phyloP scores from a whole-genome alignment of 495 filamentous ascomycete species.

The Penicillium robsamsonii region DNA sequence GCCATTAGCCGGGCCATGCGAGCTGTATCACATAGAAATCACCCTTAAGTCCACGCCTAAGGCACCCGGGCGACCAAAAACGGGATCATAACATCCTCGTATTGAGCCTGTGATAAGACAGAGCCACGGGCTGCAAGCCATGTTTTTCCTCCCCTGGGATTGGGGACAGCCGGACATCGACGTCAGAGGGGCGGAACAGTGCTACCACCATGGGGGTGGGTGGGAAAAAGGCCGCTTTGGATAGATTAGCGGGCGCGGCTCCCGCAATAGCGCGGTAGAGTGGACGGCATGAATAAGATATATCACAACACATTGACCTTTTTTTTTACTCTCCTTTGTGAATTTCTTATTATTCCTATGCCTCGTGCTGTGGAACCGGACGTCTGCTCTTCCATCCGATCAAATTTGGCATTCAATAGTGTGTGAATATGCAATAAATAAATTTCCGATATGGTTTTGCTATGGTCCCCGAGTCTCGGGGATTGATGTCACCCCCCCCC shows the following conservation, averaged over 20 bases:
- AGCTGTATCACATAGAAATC: constrained; percentile 21
- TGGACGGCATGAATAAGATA: constrained; percentile 23
- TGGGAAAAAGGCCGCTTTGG: constrained; percentile 1
- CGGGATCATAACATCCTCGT: constrained; percentile 5
- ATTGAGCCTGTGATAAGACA: constrained; percentile 13
- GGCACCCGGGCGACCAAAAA: background rate
- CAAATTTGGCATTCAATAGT: constrained; percentile 5
- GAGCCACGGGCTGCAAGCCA: constrained; percentile 15
- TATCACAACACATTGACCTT: constrained; percentile 23
- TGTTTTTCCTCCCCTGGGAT: constrained; percentile 6
- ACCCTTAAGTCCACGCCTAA: background rate
- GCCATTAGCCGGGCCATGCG: constrained; percentile 20
- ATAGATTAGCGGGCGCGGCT: constrained; percentile 30
- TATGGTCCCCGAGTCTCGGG: constrained; percentile 8
- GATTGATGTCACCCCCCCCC: background rate
- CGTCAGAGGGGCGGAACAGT: constrained; percentile 31
- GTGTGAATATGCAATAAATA: background rate
- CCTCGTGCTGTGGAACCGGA: constrained; percentile 2
- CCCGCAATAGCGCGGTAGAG: constrained; percentile 32
- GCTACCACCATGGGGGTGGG: constrained; percentile 17
- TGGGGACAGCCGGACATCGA: constrained; percentile 25
- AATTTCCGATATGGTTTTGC: background rate
- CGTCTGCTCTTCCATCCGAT: background rate
- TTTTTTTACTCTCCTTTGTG: background rate
- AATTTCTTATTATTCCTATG: background rate